Base-by-base conservation (phyloP, 2,329 filamentous ascomycete genomes). In the Penicillium sp. region DNA sequence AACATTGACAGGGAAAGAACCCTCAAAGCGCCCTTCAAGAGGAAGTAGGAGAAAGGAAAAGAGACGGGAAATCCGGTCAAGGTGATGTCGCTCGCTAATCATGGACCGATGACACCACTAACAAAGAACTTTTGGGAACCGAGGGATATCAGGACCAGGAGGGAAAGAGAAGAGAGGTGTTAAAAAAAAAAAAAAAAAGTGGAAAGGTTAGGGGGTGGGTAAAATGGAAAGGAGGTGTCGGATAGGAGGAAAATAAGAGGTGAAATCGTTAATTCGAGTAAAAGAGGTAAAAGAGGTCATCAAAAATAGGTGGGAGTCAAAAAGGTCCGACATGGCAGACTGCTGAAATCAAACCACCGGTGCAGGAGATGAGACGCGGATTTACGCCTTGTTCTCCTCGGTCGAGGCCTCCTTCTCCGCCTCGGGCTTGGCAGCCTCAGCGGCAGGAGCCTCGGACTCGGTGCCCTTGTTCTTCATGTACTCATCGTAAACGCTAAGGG, bases 401-500 rank as follows among this genome's bases (percentile, higher is more conserved):
- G 61, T 60, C 40, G 67, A 58, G 53, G 61, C 64, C 60, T 77
- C 73, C 63, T n/a, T n/a, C n/a, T n/a, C n/a, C n/a, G n/a, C n/a
- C n/a, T n/a, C n/a, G n/a, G n/a, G n/a, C n/a, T 76, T 67, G 40
- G 63, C 64, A 51, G 63, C 61, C 61, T 71, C n/a, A n/a, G n/a
- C n/a, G n/a, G n/a, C 71, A 61, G 71, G 64, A 54, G 65, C 71
- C 66, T 76, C 75, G 51, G 66, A 62, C 53, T 77, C 75, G 53
- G 65, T 48, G 49, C 69, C 69, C 70, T 93, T 88, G 67, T 81
- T 82, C 83, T 97, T 97, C 75, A 97, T 85, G 72, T 98, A 98
- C 74, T 98, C 93, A 67, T 98, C 89, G 71, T 97, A 98, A 63
- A 98, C 93, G 61, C 82, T 87, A 68, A 98, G 85, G 60, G 93